Base-by-base conservation (phyloP, 75 land plant species). In the Pseudotsuga menziesii region DNA sequence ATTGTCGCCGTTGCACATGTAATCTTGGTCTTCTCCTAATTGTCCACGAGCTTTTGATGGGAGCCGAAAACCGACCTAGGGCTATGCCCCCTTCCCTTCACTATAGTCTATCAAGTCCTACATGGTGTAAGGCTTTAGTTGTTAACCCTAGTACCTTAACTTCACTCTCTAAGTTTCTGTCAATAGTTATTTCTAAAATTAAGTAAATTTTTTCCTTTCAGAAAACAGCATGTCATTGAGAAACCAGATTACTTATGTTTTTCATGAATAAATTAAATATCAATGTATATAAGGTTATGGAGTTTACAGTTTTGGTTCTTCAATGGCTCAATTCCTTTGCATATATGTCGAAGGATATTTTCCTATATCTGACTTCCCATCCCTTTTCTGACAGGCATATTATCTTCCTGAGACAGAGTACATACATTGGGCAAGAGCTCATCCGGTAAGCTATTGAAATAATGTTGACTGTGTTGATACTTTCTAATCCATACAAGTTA, bases 331-430 rank as follows among this genome's bases (percentile, higher is more conserved):
- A 35, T 14, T 41, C 25, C 9, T 73, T 48, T 29, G 72, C 13
- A 67, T 52, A 13, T 23, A 15, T 56, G 23, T 13, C 7, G 1
- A 52, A 80, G 20, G 35, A 55, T 52, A 58, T 13, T 66, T 4
- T 44, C 29, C 20, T 58, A 15, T 48, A 56, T 78, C 19, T 54
- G 29, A 14, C 15, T n/a, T 29, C 25, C 22, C 17, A 2, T 39
- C 16, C 14, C 29, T 19, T 72, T 77, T 73, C 17, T 76, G 22
- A 61, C 90, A 97, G 99, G 99, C 99, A 27, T 97, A 89, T 79
- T 97, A 97, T 76, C 93, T 97, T 54, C 99, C 99, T 26, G 99
- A 97, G 81, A 97, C 99, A 2, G 99, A 97, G 76, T 97, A 82
- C 79, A 89, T 97, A 14, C 91, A 97, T 85, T 97, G 98, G 98